These are phyloP conservation scores for Alternaria triticina DNA, from an alignment of 2,329 filamentous ascomycete genomes.

Conservation along the genomic window DNA sequence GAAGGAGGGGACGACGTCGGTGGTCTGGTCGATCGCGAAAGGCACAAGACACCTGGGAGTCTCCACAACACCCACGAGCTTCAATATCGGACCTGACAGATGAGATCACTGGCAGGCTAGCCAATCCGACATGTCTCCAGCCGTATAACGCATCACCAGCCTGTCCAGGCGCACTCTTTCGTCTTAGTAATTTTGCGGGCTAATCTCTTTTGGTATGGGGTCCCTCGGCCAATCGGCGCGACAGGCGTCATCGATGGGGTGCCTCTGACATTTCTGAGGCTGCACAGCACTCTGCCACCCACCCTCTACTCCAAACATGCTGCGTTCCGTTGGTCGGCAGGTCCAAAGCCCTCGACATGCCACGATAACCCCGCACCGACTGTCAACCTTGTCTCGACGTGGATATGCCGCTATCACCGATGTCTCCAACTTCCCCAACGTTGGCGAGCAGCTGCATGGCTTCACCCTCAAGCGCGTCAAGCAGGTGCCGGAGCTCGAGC, in stretches of 20 bases:
- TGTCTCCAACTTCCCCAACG: conserved; percentile 74
- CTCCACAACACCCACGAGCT: conserved; percentile 18
- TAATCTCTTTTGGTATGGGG: conserved; percentile 16
- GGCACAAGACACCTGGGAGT: conserved; percentile 15
- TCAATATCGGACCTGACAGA: conserved; percentile 8
- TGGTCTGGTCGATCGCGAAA: conserved; percentile 18
- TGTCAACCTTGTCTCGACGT: conserved; percentile 24
- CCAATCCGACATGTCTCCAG: conserved; percentile 6
- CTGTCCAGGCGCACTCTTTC: conserved; percentile 14
- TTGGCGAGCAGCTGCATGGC: conserved; percentile 87
- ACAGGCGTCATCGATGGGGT: conserved; percentile 19
- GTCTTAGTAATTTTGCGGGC: conserved; percentile 29
- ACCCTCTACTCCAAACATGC: conserved; percentile 32
- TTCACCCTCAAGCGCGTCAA: conserved; percentile 90
- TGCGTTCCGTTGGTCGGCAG: conserved; percentile 46
- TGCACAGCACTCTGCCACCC: conserved; percentile 1
- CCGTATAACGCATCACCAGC: conserved; percentile 2
- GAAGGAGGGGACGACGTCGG: conserved; percentile 23
- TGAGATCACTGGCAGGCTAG: conserved; percentile 3
- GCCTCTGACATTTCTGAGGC: conserved; percentile 21
- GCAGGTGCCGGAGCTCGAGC: conserved; percentile 90
- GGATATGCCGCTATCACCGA: conserved; percentile 73
- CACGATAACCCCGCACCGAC: conserved; percentile 12
- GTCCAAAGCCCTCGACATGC: conserved; percentile 25
- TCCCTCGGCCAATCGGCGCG: conserved; percentile 28